Base-by-base conservation (phyloP, 2,329 filamentous ascomycete species). In the Orbilia ellipsospora region DNA sequence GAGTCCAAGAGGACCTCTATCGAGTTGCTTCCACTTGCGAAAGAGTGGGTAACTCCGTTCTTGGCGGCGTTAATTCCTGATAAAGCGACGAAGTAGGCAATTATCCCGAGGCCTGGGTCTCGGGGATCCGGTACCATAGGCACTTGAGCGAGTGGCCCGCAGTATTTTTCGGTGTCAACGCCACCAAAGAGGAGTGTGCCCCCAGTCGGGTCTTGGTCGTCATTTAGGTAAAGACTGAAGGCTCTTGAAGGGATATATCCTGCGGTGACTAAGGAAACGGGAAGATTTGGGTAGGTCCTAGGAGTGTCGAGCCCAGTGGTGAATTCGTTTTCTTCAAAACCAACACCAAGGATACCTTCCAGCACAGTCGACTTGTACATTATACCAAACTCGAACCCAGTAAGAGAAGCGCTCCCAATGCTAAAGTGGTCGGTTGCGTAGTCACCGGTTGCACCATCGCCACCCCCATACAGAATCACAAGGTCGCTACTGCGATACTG, bases 211-310 rank as follows among this genome's bases (percentile, higher is more conserved):
- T 64, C 61, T 64, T 55, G 40, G 4, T 51, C 42, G 42, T 76
- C 63, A 63, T 78, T 77, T 36, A 65, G 44, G 45, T 61, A 78
- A 16, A 78, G 18, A 50, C 77, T 78, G 50, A 66, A 78, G 15
- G 75, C 54, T 66, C 54, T 59, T 12, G 66, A 69, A 6, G 62
- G 61, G 26, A 73, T 78, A 42, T 55, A 45, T 55, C 48, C 48
- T 18, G 48, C 48, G 36, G 44, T 20, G n/a, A 64, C 61, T 36
- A 64, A 28, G 61, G 61, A 48, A 18, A 55, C 8, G 31, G 61
- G 61, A 31, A 64, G 36, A 55, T 64, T 64, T 64, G 8, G 61
- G 61, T 64, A 70, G 12, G 15, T 63, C 26, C 50, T 31, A 45
- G 28, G 16, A 12, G 48, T 31, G 60, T 40, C 36, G 48, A 63